Evolutionary conservation across 257 asterid species (phyloP).

Genomic region (Solanum sejunctum): DNA sequence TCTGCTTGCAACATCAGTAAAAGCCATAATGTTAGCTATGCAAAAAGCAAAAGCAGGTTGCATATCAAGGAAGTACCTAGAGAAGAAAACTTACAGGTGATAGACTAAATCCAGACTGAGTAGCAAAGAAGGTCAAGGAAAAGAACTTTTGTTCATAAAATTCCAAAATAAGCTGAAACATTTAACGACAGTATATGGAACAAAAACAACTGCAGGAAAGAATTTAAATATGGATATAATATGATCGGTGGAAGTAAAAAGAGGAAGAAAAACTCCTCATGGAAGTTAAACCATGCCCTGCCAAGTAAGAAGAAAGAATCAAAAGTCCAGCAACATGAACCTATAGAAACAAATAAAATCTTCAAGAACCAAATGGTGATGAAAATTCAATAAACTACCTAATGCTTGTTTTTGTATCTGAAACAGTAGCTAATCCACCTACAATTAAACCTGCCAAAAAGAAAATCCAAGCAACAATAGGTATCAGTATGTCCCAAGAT

Average conservation of each 20-base stretch:
- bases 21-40: neutral
- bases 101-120: slow-evolving; percentile 95
- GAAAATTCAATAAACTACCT: slow-evolving; percentile 30
- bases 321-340: neutral
- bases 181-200: neutral
- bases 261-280: slow-evolving; percentile 96
- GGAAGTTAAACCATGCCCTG: slow-evolving; percentile 99
- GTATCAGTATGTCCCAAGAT: neutral
- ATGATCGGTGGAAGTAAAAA: slow-evolving; percentile 95
- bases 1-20: slow-evolving; percentile 42
- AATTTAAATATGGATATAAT: slow-evolving; percentile 65
- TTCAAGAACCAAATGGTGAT: neutral
- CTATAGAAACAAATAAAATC: neutral
- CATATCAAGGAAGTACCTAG: neutral
- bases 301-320: slow-evolving; percentile 5
- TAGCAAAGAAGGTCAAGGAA: slow-evolving; percentile 57
- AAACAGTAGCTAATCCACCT: slow-evolving; percentile 82
- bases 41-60: neutral
- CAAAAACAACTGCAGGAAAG: neutral
- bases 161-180: neutral
- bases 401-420: slow-evolving; percentile 75
- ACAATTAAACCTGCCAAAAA: slow-evolving; percentile 64
- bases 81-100: slow-evolving; percentile 65
- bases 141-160: slow-evolving; percentile 7
- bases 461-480: neutral